Conservation (phyloP, 805 yeast genomes). For the Kuraishia capsulata region DNA sequence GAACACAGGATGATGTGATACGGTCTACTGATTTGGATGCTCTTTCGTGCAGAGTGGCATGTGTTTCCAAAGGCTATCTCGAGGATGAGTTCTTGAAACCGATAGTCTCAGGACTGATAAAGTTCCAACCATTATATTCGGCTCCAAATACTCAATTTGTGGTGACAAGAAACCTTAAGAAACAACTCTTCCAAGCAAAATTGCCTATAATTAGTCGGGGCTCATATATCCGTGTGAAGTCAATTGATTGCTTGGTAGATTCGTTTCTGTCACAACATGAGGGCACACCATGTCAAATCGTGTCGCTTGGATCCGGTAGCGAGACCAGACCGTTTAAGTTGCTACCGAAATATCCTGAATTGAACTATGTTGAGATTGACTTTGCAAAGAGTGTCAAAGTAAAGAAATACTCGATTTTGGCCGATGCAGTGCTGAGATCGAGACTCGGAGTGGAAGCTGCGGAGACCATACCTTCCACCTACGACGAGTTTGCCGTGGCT, state of each 20-base stretch:
- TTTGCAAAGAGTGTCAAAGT: constrained; percentile 43
- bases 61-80: constrained; percentile 40
- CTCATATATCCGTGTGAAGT: constrained; percentile 49
- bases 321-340: constrained; percentile 59
- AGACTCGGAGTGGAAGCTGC: constrained; percentile 15
- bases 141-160: constrained; percentile 24
- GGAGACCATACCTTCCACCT: constrained; percentile 9
- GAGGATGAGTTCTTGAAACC: constrained; percentile 26
- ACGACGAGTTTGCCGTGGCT: constrained; percentile 14
- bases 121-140: constrained; percentile 26
- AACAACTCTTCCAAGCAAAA: constrained; percentile 26
- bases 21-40: constrained; percentile 58
- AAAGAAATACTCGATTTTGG: constrained; percentile 40
- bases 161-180: constrained; percentile 25
- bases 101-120: constrained; percentile 25
- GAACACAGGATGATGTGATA: constrained; percentile 1
- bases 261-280: constrained; percentile 26
- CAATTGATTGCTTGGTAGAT: constrained; percentile 38
- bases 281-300: constrained; percentile 32
- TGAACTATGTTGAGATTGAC: constrained; percentile 54
- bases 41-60: constrained; percentile 50
- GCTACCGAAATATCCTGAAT: constrained; percentile 20
- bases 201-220: constrained; percentile 67
- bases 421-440: constrained; percentile 17
- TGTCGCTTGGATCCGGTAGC: constrained; percentile 76